phyloP scores from a whole-genome alignment of 1,284 basidiomycete species.

The Moesziomyces parantarcticus region DNA sequence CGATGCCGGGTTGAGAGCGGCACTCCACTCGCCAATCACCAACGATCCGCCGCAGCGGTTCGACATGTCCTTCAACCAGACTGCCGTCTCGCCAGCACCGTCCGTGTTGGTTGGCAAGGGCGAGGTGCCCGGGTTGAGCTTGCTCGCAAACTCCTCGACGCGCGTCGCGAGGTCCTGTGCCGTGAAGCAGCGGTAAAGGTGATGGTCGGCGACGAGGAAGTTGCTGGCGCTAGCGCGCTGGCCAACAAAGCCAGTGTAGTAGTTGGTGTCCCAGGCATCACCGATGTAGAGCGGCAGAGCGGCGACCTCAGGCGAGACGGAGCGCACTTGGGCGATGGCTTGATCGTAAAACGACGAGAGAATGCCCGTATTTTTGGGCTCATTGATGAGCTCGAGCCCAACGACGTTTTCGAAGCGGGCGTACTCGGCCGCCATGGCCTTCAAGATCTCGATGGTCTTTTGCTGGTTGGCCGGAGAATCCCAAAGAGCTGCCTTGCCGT shows the following conservation, averaged over 20 bases:
- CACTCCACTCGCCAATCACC: constrained; percentile 82
- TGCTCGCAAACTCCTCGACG: constrained; percentile 72
- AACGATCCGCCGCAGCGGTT: constrained; percentile 72
- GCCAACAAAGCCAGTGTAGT: constrained; percentile 75
- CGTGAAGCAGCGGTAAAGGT: constrained; percentile 86
- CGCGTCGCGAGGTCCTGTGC: constrained; percentile 73
- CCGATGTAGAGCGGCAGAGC: constrained; percentile 73
- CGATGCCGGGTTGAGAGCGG: constrained; percentile 78
- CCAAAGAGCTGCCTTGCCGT: constrained; percentile 59
- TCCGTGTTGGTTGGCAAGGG: constrained; percentile 27
- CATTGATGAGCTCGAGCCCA: constrained; percentile 85
- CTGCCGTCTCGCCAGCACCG: constrained; percentile 43
- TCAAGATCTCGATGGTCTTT: constrained; percentile 73
- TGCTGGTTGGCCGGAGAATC: constrained; percentile 67
- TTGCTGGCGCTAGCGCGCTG: constrained; percentile 46
- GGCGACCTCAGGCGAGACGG: constrained; percentile 27
- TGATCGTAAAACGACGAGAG: constrained; percentile 66
- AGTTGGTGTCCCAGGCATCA: constrained; percentile 81
- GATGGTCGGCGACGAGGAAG: constrained; percentile 81
- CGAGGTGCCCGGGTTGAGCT: constrained; percentile 41
- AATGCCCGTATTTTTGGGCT: constrained; percentile 74
- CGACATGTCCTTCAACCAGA: constrained; percentile 58
- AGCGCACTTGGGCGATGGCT: constrained; percentile 74
- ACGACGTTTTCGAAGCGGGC: constrained; percentile 75
- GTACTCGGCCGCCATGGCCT: constrained; percentile 70